A percentile compares a stretch with the other conserved stretches of the same genome.
Conservation (phyloP, 179 eudicot species). For the Sideroxylon spinosum region DNA sequence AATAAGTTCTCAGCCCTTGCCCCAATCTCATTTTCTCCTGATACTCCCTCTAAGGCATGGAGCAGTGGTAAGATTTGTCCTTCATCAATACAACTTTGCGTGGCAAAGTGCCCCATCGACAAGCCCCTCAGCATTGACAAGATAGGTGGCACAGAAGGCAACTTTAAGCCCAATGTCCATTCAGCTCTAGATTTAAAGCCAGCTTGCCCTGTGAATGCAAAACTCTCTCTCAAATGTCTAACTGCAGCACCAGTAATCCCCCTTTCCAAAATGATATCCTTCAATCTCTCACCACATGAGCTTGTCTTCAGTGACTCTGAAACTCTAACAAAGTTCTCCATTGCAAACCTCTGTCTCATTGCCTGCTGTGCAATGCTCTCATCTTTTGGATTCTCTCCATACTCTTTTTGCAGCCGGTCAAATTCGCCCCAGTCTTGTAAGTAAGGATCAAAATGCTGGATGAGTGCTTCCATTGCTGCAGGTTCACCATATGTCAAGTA, state of each 20-base stretch:
- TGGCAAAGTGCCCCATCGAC: constrained; percentile 88
- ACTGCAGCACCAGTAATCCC: constrained; percentile 77
- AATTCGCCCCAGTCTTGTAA: constrained; percentile 78
- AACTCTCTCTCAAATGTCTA: constrained; percentile 58
- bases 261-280: constrained; percentile 86
- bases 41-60: constrained; percentile 92
- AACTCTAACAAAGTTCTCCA: constrained; percentile 95
- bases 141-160: constrained; percentile 86
- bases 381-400: constrained; percentile 69
- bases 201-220: constrained; percentile 68
- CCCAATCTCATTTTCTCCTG: constrained; percentile 95
- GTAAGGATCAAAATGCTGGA: constrained; percentile 84
- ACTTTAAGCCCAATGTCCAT: constrained; percentile 69
- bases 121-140: constrained; percentile 94
- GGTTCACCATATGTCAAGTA: constrained; percentile 98
- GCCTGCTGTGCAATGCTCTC: constrained; percentile 67
- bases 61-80: constrained; percentile 87
- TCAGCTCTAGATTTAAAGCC: constrained; percentile 61
- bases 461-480: constrained; percentile 95
- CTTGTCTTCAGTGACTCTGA: constrained; percentile 96
- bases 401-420: constrained; percentile 67
- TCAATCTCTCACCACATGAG: constrained; percentile 92
- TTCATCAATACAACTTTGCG: constrained; percentile 75
- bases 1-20: constrained; percentile 97
- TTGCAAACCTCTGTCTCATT: constrained; percentile 69